Base-by-base conservation (phyloP, 805 yeast genomes). In the Lipomyces sp. region DNA sequence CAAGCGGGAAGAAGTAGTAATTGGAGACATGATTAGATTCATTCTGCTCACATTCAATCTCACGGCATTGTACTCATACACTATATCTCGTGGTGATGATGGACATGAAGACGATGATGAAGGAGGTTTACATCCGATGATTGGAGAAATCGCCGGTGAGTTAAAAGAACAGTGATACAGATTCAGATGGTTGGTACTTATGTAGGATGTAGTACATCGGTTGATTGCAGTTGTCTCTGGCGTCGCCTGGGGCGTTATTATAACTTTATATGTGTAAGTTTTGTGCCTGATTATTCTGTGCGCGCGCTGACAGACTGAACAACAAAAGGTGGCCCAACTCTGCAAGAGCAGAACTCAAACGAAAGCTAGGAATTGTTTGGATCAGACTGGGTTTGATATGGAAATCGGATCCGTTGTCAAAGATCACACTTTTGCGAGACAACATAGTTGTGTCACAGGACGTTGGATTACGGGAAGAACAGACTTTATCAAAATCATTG, bases 351-450 rank as follows among this genome's bases (percentile, higher is more conserved):
- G 79, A 92, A 60, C 78, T 90, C 66, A 86, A 90, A 66, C 80
- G 81, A 34, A 91, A 91, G 0, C 74, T 90, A 29, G 84, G 92
- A 0, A 78, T 87, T 2, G 79, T 90, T 32, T 91, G 96, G 96
- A 79, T 90, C 54, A 80, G 93, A 51, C 82, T 90, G 83, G 97
- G 97, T 0, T 82, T 91, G 33, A 82, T 87, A 10, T 90, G 96
- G 97, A 88, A 88, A 71, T 80, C 87, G 59, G 94, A 90, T 70
- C 92, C 94, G 0, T 77, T 90, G 69, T 83, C 81, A 56, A 66
- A 61, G 48, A 57, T 59, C 37, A 51, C 62, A 3, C 24, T 30
- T n/a, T 33, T 32, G 30, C 11, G 53, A 4, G 33, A 42, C 34
- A 32, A 7, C 34, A 11, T 8, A 32, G 55, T 58, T 24, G 51